Base-by-base conservation (phyloP, 805 yeast species). In the Candida qinlingensis region DNA sequence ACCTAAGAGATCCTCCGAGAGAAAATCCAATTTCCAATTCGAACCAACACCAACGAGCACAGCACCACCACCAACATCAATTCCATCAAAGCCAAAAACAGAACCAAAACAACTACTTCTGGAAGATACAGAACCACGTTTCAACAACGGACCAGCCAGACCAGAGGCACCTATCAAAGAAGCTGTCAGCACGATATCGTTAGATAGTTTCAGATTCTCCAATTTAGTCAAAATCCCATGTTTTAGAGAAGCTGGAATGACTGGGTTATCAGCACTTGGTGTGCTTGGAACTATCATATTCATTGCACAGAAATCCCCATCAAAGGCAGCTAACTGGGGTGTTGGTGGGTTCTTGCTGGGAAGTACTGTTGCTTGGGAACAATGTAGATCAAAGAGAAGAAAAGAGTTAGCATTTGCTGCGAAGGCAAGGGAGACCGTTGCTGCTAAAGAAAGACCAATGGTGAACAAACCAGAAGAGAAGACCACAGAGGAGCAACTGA, bases 301-400 rank as follows among this genome's bases (percentile, higher is more conserved):
- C 48, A 61, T 84, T 34, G 79, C 82, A 45, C 88, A 82, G 58
- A 83, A 83, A 58, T 78, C 79, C 44, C 74, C 83, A 0, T 63
- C 70, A 8, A 76, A 76, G 52, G 82, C 95, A 1, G 72, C 79
- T 12, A 87, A 91, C 61, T 91, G 97, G 96, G 83, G 84, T 8
- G 73, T 87, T 44, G 85, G 86, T 37, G 96, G 94, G 4, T 79
- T 89, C 54, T 66, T 87, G 48, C 63, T 89, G 25, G 97, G 97
- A 1, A 81, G 87, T 41, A 74, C 87, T 0, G 81, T 87, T 29
- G 87, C 96, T 1, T 91, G 96, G 96, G 97, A 91, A 63, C 96
- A 89, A 66, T 91, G 98, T 65, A 74, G 96, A 50, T 73, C 80
- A 43, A 74, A 80, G 42, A 74, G 96, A 63, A 74, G 83, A 59